Evolutionary conservation across 169 alveolate species (phyloP), one percentile per base, ranked within the genome.

Genomic region (Perkinsus chesapeaki): DNA sequence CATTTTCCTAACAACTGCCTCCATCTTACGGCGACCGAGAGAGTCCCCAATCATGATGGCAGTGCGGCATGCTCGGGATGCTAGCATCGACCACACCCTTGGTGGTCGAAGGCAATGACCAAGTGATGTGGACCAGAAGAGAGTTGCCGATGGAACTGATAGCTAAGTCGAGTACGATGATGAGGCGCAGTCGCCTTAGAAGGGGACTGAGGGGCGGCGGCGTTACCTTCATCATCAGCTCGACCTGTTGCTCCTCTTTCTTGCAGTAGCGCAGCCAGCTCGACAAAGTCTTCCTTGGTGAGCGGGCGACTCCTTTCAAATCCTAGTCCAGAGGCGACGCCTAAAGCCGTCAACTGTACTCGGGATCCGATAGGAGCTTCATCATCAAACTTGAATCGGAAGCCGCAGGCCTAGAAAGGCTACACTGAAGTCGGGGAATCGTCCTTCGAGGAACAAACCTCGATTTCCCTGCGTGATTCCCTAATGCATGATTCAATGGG

Each of bases 11-110:
- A 97, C 95, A 23, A 97, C 95, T 92, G 93, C 94, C 73, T 94
- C 95, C 99, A 98, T 98, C 91, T 96, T 93, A 48, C 91, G 39
- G 39, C 90, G 92, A 92, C 96, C 96, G 48, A 98, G 94, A 34
- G 95, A 94, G 23, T 92, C 96, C 31, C 99, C 99, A 39, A 98
- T 96, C 99, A 97, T 98, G n/a, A 97, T 97, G 7, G 98, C 97
- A 73, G 94, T 94, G 93, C 99, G 94, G 93, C 99, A 98, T 36
- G 99, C 99, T 93, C 98, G 93, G 73, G 95, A 93, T 23, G 96
- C 96, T 37, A 95, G 48, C 73, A 95, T 92, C 34, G 94, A 48
- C 96, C 96, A 95, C 34, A 95, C 94, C 91, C 73, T 91, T 39
- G 93, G 94, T 12, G 96, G 96, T 27, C 96, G 93, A 7, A 95